phyloP scores from a whole-genome alignment of 2,329 filamentous ascomycete genomes.

The Fusarium beomiforme region DNA sequence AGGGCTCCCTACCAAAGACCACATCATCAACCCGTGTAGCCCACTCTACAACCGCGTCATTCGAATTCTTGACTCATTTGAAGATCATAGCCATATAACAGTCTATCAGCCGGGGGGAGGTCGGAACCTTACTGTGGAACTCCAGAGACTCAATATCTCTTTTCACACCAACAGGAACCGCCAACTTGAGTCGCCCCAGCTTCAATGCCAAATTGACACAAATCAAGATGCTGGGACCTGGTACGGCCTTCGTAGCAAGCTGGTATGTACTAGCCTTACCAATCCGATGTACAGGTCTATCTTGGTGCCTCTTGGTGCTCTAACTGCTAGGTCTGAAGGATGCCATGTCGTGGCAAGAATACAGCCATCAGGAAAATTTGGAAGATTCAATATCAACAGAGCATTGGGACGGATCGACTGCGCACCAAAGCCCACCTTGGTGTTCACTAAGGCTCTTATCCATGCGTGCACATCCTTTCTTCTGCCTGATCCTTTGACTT shows the following conservation, averaged over 20 bases:
- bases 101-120: conserved; percentile 33
- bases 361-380: conserved; percentile 51
- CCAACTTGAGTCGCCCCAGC: conserved; percentile 59
- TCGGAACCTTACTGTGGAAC: conserved; percentile 54
- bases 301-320: conserved; percentile 61
- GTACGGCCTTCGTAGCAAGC: conserved; percentile 68
- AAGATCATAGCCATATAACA: conserved; percentile 25
- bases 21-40: conserved; percentile 35
- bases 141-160: conserved; percentile 61
- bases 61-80: conserved; percentile 35
- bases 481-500: conserved; percentile 67
- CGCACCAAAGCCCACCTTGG: conserved; percentile 62
- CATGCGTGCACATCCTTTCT: conserved; percentile 69
- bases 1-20: conserved; percentile 1
- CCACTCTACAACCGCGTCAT: conserved; percentile 33
- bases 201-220: conserved; percentile 61
- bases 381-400: conserved; percentile 63
- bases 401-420: conserved; percentile 66
- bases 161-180: conserved; percentile 59
- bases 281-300: conserved; percentile 59
- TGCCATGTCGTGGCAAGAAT: conserved; percentile 43
- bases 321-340: conserved; percentile 14
- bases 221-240: conserved; percentile 69
- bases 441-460: conserved; percentile 65
- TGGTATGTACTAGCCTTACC: conserved; percentile 63